A percentile compares a stretch with the other conserved stretches of the same genome.
phyloP scores from a whole-genome alignment of 176 grass and related monocot species.

The Luzula sylvatica region DNA sequence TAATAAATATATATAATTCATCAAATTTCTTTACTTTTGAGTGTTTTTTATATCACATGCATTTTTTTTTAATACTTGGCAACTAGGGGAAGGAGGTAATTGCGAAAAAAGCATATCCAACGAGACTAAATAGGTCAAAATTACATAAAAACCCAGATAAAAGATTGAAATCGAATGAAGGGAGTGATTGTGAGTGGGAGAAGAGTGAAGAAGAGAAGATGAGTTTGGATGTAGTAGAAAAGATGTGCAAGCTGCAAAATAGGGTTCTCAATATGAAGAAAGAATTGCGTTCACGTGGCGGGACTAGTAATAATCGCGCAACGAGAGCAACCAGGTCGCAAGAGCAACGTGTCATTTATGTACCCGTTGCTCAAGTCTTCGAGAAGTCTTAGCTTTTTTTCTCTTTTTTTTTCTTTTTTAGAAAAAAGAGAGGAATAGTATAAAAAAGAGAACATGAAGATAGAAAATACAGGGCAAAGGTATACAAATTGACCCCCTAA shows the following conservation, averaged over 20 bases:
- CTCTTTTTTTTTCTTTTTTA: background rate
- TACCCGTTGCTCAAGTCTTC: conserved; percentile 53
- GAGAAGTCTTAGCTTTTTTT: conserved; percentile 29
- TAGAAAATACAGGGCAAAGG: background rate
- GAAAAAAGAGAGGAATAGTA: background rate
- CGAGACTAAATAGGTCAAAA: conserved; percentile 8
- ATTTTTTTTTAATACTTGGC: conserved; percentile 17
- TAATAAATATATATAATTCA: conserved; percentile 20
- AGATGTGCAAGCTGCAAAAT: conserved; percentile 39
- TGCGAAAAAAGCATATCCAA: conserved; percentile 8
- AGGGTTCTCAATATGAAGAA: conserved; percentile 59
- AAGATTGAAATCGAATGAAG: background rate
- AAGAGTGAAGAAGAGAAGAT: conserved; percentile 26
- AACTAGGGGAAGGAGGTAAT: conserved; percentile 35
- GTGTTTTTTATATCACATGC: background rate
- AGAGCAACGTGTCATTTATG: conserved; percentile 42
- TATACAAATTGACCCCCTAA: too few relatives aligned
- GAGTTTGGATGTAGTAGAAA: conserved; percentile 41
- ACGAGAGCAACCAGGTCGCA: background rate
- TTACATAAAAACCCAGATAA: background rate
- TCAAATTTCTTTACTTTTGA: conserved; percentile 1
- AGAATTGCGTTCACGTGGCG: conserved; percentile 30
- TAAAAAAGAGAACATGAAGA: background rate
- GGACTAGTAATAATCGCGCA: background rate
- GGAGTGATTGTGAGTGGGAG: background rate